phyloP scores from a whole-genome alignment of 2,329 filamentous ascomycete genomes.

The Aureobasidium leucospermi region DNA sequence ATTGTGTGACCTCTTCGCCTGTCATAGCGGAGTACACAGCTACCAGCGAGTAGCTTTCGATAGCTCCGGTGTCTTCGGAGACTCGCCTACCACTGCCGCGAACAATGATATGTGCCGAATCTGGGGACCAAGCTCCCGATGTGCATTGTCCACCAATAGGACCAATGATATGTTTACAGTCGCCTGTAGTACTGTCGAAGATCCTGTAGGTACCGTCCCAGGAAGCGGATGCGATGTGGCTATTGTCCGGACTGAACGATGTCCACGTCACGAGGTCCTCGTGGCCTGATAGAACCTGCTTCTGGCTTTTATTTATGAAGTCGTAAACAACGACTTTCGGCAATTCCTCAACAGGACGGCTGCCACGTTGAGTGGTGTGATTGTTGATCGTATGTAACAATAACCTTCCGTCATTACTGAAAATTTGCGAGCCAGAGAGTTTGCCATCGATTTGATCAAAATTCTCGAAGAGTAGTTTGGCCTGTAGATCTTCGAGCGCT shows the following conservation, averaged over 20 bases:
- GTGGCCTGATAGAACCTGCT: not conserved
- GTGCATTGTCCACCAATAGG: conserved; percentile 1
- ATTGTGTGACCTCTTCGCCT: not conserved
- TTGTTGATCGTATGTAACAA: not conserved
- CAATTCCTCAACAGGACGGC: not conserved
- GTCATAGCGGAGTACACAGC: not conserved
- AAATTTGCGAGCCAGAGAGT: not conserved
- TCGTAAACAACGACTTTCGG: not conserved
- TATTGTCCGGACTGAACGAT: not conserved
- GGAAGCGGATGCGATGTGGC: not conserved
- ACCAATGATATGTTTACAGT: not conserved
- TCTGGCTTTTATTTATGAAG: not conserved
- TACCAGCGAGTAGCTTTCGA: not conserved
- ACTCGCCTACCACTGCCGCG: not conserved
- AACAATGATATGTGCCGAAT: not conserved
- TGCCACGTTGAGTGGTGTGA: not conserved
- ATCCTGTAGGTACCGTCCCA: not conserved
- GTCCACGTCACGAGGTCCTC: not conserved
- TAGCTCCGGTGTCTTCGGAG: not conserved
- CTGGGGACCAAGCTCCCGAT: not conserved
- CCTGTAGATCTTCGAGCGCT: too few relatives aligned
- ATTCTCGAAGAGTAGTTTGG: too few relatives aligned
- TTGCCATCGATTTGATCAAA: too few relatives aligned
- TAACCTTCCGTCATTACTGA: not conserved
- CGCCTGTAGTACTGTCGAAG: not conserved